Evolutionary conservation across 2,329 filamentous ascomycete genomes (phyloP).

Genomic region (Ascochyta viciae-villosae): DNA sequence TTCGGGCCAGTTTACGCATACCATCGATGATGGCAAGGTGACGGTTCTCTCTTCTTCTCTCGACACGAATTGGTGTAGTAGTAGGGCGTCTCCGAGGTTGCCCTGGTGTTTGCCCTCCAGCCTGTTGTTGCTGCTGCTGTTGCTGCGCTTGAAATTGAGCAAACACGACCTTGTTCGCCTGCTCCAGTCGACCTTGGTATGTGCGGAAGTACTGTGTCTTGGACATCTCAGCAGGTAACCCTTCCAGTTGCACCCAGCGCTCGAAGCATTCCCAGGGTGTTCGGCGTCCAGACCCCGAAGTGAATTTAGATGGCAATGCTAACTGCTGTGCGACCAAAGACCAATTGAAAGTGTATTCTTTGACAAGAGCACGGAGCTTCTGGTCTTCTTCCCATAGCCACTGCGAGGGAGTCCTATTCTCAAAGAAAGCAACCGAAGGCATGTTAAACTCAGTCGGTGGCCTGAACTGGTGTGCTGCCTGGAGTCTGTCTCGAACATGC

Average conservation of each 20-base stretch:
- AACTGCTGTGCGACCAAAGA: conserved; percentile 87
- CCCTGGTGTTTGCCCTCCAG: conserved; percentile 55
- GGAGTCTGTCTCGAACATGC: conserved; percentile 84
- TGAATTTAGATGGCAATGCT: conserved; percentile 74
- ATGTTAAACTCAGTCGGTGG: conserved; percentile 91
- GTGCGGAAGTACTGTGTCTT: conserved; percentile 95
- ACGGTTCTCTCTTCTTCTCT: conserved; percentile 83
- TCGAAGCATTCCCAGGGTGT: conserved; percentile 99
- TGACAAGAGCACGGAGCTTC: conserved; percentile 81
- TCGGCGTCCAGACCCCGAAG: conserved; percentile 85
- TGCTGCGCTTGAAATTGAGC: conserved; percentile 64
- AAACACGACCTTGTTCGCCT: conserved; percentile 65
- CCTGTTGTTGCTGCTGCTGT: conserved; percentile 60
- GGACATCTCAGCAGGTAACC: conserved; percentile 88
- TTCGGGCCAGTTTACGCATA: conserved; percentile 95
- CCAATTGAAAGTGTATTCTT: conserved; percentile 98
- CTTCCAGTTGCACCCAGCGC: conserved; percentile 91
- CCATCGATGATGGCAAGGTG: conserved; percentile 89
- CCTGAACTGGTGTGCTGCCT: conserved; percentile 90
- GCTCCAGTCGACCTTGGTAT: conserved; percentile 68
- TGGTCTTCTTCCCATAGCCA: conserved; percentile 93
- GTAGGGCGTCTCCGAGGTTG: conserved; percentile 70
- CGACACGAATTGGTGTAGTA: conserved; percentile 79
- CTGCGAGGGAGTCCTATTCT: conserved; percentile 83
- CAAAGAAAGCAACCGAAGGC: conserved; percentile 90